Conservation (phyloP, 768 basidiomycete genomes). For the Infundibulicybe gibba region DNA sequence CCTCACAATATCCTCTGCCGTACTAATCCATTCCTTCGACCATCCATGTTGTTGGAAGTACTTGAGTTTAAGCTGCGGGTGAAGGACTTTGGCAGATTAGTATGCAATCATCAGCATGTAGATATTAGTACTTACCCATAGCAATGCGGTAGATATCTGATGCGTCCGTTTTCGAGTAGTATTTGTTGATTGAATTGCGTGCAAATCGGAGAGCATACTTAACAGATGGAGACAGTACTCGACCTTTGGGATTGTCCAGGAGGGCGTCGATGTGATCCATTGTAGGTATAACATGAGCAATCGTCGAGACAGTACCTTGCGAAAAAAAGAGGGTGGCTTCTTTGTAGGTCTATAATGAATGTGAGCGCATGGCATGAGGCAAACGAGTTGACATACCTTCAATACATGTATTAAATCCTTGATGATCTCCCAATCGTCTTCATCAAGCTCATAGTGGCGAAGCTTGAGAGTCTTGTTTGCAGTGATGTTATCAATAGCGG, state of each 20-base stretch:
- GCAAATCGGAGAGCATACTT: constrained; percentile 11
- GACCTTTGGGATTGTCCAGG: constrained; percentile 2
- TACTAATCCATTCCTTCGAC: constrained; percentile 23
- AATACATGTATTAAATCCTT: constrained; percentile 17
- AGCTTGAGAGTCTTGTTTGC: constrained; percentile 3
- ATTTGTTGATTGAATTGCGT: constrained; percentile 21
- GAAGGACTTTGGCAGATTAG: constrained; percentile 21
- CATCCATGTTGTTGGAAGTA: constrained; percentile 27
- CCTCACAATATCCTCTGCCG: constrained; percentile 15
- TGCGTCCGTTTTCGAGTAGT: constrained; percentile 18
- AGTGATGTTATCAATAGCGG: constrained; percentile 13
- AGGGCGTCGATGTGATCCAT: constrained; percentile 26
- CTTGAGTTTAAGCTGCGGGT: constrained; percentile 28
- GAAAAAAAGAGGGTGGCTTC: constrained; percentile 25
- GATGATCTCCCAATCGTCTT: constrained; percentile 20
- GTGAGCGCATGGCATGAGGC: background rate
- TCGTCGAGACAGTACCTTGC: constrained; percentile 9
- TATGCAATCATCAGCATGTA: background rate
- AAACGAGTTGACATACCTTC: constrained; percentile 11
- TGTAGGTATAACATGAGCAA: constrained; percentile 27
- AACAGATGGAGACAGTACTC: constrained; percentile 8
- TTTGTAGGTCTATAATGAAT: constrained; percentile 19
- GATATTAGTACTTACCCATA: constrained; percentile 17
- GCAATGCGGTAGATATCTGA: constrained; percentile 20
- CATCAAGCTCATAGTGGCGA: constrained; percentile 5